These are phyloP conservation scores for Xylaria acuta DNA, from an alignment of 495 filamentous ascomycete species.

Conservation along the genomic window DNA sequence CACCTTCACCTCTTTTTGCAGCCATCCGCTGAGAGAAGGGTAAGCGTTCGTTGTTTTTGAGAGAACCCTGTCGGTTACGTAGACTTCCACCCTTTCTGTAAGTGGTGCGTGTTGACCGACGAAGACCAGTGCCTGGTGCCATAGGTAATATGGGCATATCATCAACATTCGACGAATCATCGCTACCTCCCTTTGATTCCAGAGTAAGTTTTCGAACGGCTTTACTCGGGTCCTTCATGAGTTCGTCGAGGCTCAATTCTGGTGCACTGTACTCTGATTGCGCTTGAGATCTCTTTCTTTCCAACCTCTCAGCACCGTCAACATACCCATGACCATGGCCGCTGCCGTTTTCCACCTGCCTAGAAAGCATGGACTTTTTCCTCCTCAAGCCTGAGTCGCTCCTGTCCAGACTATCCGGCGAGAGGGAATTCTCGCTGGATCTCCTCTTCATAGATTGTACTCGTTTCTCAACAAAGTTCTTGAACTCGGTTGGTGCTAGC, in stretches of 20 bases:
- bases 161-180: conserved; percentile 61
- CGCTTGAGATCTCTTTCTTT: conserved; percentile 72
- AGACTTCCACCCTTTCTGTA: conserved; percentile 86
- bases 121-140: conserved; percentile 77
- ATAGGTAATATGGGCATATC: conserved; percentile 87
- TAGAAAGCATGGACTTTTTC: conserved; percentile 95
- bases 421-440: conserved; percentile 75
- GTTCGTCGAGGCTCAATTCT: conserved; percentile 70
- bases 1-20: conserved; percentile 59
- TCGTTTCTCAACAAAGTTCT: conserved; percentile 91
- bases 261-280: conserved; percentile 48
- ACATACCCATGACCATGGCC: conserved; percentile 69
- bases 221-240: conserved; percentile 82
- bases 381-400: conserved; percentile 72
- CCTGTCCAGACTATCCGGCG: conserved; percentile 64
- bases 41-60: conserved; percentile 47
- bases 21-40: conserved; percentile 78
- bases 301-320: conserved; percentile 87
- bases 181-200: conserved; percentile 43
- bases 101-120: conserved; percentile 89
- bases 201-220: conserved; percentile 69
- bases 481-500: conserved; percentile 94
- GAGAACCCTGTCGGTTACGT: conserved; percentile 73
- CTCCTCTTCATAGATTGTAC: conserved; percentile 86
- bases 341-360: conserved; percentile 79